These are phyloP conservation scores for Ophiocordyceps camponoti-leonardi DNA, from an alignment of 2,329 filamentous ascomycete species.

Conservation along the genomic window DNA sequence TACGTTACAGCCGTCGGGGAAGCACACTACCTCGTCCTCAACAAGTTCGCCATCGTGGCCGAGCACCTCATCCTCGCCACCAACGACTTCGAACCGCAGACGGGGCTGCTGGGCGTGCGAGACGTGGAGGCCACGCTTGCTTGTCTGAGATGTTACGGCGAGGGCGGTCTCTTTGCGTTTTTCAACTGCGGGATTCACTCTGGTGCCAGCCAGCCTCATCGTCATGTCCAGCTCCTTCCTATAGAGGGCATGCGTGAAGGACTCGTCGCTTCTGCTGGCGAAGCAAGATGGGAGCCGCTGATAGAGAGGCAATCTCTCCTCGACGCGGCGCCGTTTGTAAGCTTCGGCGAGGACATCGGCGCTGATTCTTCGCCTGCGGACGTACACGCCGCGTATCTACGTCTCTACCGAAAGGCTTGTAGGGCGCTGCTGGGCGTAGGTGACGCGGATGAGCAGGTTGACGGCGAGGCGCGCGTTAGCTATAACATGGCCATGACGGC, in stretches of 20 bases:
- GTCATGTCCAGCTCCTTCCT: conserved; percentile 56
- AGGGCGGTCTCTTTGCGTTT: conserved; percentile 36
- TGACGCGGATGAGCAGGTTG: conserved; percentile 9
- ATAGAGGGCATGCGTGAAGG: conserved; percentile 36
- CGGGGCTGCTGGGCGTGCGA: conserved; percentile 37
- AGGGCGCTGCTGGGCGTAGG: conserved; percentile 8
- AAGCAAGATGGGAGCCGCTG: neutral
- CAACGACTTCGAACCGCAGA: conserved; percentile 44
- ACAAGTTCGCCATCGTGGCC: conserved; percentile 57
- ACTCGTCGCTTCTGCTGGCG: neutral
- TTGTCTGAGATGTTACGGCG: conserved; percentile 39
- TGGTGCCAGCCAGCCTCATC: conserved; percentile 54
- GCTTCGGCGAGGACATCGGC: conserved; percentile 23
- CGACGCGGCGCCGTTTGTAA: conserved; percentile 21
- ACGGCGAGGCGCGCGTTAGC: conserved; percentile 34
- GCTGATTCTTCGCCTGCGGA: conserved; percentile 16
- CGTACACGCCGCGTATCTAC: conserved; percentile 25
- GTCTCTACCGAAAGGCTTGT: conserved; percentile 28
- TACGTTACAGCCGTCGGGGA: conserved; percentile 33
- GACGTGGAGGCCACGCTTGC: conserved; percentile 45
- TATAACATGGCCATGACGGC: conserved; percentile 47
- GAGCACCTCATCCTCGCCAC: conserved; percentile 60
- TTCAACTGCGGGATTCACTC: conserved; percentile 55
- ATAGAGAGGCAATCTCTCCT: neutral
- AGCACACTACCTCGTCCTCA: conserved; percentile 48